Evolutionary conservation across 495 filamentous ascomycete genomes (phyloP), one percentile per base, ranked within the genome.

Genomic region (Letharia columbiana): DNA sequence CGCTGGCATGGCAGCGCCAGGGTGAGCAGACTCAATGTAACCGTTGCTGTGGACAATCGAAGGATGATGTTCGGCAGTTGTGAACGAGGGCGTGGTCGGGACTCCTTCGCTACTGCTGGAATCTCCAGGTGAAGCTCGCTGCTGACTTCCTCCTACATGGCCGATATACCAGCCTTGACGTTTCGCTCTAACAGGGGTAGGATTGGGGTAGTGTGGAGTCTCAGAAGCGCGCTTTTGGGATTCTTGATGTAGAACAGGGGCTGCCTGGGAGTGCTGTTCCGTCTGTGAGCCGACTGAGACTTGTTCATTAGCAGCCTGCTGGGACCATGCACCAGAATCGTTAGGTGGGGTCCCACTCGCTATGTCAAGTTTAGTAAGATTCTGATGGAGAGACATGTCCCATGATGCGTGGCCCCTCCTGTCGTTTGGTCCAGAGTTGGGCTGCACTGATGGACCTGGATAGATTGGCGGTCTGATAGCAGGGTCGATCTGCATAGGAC

Each of bases 351-450:
- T 83, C 66, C 73, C 80, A 75, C 73, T 84, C 70, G 77, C 68
- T 62, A 95, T 86, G 61, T 92, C 89, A 13, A 94, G 81, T 45
- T 87, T 82, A 2, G 85, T 90, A 20, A 95, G 71, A 31, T 87
- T 89, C 42, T 84, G 85, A 67, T 95, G 89, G 40, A 95, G 74
- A 4, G 83, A 83, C 78, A 84, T 86, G 66, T 94, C 91, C 86
- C 89, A 95, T 10, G 88, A 87, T 13, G 81, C 77, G 62, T 84
- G 81, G 37, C 79, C 82, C 20, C 85, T 83, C 41, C 85, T 81
- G 54, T 90, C 86, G 18, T 86, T 84, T 13, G 79, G 75, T 6
- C 77, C 80, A 33, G 81, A 75, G 20, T 79, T 78, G 5, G 82
- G 74, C 42, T 81, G 82, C 17, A 75, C 71, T 15, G 83, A 81